Base-by-base conservation (phyloP, 352 stramenopile genomes). In the Phytophthora kernoviae region DNA sequence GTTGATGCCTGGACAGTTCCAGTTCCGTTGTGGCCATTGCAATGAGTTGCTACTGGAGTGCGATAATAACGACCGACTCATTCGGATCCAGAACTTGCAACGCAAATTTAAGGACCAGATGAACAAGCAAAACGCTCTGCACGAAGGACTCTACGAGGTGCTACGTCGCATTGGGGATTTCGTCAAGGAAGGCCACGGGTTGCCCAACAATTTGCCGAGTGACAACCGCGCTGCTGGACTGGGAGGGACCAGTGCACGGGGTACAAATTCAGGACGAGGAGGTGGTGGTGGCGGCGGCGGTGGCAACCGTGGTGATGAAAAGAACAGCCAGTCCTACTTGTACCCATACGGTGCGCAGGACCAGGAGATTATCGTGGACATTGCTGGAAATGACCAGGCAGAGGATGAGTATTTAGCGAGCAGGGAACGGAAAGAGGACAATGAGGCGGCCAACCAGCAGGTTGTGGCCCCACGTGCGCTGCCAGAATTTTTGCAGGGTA, bases 31-130 rank as follows among this genome's bases (percentile, higher is more conserved):
- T 51, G 87, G 87, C 6, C 87, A 96, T 59, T 96, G 87, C 62
- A 94, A 94, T 40, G 84, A 91, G 37, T 56, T 83, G 27, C 68
- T 96, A n/a, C 55, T 95, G 14, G 87, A 96, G 58, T 94, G 86
- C 47, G 84, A 94, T 64, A 96, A 96, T 62, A 94, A 96, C 50
- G 84, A 96, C 53, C 54, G 84, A 26, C 56, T 96, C 1, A 58
- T 76, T 41, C 85, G 77, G 27, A 87, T 93, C 40, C 86, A 93
- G 61, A 79, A 62, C 44, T 65, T 94, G 27, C 82, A 94, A 54
- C 78, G 79, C 42, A 96, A 96, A 70, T 93, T 94, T 53, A 93
- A 93, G 61, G 81, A 93, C 42, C 87, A 96, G 58, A 92, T 96
- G 81, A 96, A 96, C 71, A 89, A 89, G 43, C 82, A 93, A 73